Conservation (phyloP, 2,329 filamentous ascomycete genomes). For the Pseudogymnoascus sp. region DNA sequence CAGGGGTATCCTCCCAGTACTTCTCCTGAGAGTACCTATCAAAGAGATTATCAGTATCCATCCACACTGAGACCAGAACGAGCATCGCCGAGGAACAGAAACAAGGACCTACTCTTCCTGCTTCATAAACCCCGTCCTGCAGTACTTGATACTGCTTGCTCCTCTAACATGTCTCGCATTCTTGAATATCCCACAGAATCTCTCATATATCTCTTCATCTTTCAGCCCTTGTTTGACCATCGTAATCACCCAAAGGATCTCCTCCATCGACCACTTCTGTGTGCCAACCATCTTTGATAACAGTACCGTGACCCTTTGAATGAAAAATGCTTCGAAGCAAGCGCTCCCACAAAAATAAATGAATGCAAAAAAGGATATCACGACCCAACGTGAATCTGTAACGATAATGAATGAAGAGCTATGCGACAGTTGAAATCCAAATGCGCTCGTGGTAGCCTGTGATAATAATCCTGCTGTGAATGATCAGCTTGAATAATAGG, state of each 20-base stretch:
- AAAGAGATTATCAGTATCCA: neutral
- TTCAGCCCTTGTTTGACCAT: neutral
- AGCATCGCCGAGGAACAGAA: neutral
- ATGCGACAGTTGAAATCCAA: neutral
- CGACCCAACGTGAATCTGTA: neutral
- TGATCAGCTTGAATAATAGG: neutral
- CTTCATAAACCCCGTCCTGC: neutral
- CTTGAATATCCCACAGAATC: neutral
- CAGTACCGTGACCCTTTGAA: neutral
- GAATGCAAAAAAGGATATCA: neutral
- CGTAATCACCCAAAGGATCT: conserved; percentile 2
- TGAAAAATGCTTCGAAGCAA: neutral
- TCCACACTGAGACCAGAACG: neutral
- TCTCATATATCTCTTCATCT: neutral
- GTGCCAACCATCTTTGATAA: conserved; percentile 1
- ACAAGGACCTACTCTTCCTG: neutral
- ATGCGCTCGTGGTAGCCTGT: neutral
- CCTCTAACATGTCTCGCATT: neutral
- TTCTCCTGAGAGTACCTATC: conserved; percentile 1
- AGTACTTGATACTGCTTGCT: conserved; percentile 4
- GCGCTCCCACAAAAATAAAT: neutral
- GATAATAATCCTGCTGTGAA: neutral
- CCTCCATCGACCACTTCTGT: conserved; percentile 3
- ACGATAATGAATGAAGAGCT: neutral
- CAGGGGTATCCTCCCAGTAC: neutral